Percentiles rank a stretch among this genome's conserved stretches.
Evolutionary conservation across 805 yeast species (phyloP).

Genomic region (Saturnispora halmiae): DNA sequence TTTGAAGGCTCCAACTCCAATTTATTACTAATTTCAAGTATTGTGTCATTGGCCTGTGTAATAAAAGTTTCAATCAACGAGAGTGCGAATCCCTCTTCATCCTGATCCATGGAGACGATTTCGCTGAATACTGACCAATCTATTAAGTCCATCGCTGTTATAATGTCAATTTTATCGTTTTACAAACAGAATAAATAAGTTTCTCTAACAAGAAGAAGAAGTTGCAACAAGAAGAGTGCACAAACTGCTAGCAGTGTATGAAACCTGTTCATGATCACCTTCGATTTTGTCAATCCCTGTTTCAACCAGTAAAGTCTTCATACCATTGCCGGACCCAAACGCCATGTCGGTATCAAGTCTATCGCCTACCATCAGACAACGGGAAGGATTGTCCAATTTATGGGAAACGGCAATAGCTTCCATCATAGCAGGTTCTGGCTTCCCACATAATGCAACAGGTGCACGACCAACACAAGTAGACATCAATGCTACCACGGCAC

Average conservation of each 20-base stretch:
- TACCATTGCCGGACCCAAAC: slow-evolving; percentile 81
- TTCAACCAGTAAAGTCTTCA: slow-evolving; percentile 78
- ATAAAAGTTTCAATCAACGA: slow-evolving; percentile 74
- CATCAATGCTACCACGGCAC: slow-evolving; percentile 74
- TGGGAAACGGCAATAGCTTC: slow-evolving; percentile 70
- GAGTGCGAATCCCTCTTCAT: slow-evolving; percentile 82
- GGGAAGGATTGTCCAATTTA: slow-evolving; percentile 38
- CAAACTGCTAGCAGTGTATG: no score
- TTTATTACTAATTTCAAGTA: slow-evolving; percentile 44
- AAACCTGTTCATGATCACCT: no score
- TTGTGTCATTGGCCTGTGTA: slow-evolving; percentile 81
- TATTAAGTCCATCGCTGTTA: slow-evolving; percentile 47
- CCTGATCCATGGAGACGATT: slow-evolving; percentile 91
- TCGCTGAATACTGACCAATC: slow-evolving; percentile 88
- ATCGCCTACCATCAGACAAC: slow-evolving; percentile 91
- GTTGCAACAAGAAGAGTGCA: neutral
- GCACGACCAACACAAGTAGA: slow-evolving; percentile 67
- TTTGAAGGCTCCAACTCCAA: slow-evolving; percentile 20
- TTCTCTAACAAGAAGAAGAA: neutral
- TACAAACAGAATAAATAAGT: neutral
- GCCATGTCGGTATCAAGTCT: slow-evolving; percentile 90
- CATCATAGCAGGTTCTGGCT: slow-evolving; percentile 86
- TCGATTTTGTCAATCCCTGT: slow-evolving; percentile 81
- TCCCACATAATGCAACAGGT: slow-evolving; percentile 76
- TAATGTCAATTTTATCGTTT: neutral